Conservation (phyloP, 1,139 yeast species). For the Protomyces lactucae-debilis region DNA sequence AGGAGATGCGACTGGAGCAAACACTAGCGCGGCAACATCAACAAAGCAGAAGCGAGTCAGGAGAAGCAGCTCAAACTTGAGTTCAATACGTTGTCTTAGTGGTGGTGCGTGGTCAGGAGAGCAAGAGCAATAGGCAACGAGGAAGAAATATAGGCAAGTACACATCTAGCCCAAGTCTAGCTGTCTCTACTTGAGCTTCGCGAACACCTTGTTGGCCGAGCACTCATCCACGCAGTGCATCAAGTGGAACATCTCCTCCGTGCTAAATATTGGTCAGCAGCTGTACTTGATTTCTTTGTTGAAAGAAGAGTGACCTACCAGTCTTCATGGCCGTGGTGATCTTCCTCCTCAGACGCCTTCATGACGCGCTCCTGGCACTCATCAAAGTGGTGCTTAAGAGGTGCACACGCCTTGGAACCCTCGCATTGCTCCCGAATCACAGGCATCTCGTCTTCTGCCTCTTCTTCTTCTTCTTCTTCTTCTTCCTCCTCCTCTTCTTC, state of each 20-base stretch:
- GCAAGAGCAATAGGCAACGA: too few relatives aligned
- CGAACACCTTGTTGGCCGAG: slow-evolving; percentile 86
- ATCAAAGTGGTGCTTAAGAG: slow-evolving; percentile 79
- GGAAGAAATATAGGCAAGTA: too few relatives aligned
- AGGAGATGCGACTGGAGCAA: too few relatives aligned
- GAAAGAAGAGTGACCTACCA: background rate
- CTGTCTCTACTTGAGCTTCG: slow-evolving; percentile 62
- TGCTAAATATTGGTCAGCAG: slow-evolving; percentile 55
- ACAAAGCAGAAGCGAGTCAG: too few relatives aligned
- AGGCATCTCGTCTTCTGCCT: slow-evolving; percentile 40
- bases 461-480: slow-evolving; percentile 50
- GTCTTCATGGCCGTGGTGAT: slow-evolving; percentile 1
- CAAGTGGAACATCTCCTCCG: slow-evolving; percentile 92
- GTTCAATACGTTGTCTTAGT: too few relatives aligned
- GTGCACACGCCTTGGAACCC: slow-evolving; percentile 65
- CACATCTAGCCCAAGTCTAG: too few relatives aligned
- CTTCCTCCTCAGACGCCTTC: slow-evolving; percentile 64
- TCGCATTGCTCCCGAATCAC: slow-evolving; percentile 37
- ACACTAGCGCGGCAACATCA: too few relatives aligned
- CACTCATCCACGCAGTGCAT: slow-evolving; percentile 82
- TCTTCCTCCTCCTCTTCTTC: slow-evolving; percentile 16
- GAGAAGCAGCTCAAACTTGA: too few relatives aligned
- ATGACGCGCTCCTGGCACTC: slow-evolving; percentile 95
- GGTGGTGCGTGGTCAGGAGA: too few relatives aligned
- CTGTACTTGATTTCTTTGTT: background rate